Percentiles rank a stretch among this genome's conserved stretches.
Conservation (phyloP, 2,329 filamentous ascomycete genomes). For the Rhynchosporium secalis region DNA sequence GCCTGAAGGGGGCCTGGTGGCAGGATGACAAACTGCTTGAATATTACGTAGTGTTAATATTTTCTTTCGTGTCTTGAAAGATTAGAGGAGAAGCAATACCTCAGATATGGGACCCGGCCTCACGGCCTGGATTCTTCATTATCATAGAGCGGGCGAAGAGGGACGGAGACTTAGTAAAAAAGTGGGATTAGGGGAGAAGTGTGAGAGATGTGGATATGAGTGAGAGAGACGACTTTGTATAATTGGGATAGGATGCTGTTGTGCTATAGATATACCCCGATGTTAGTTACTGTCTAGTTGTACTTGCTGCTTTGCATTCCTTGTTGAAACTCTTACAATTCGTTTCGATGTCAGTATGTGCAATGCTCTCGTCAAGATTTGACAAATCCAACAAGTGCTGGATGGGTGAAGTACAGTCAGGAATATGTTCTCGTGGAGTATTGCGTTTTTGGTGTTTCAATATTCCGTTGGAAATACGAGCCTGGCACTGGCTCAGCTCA, state of each 20-base stretch:
- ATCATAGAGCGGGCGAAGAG: constrained; percentile 8
- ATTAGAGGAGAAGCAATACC: not conserved
- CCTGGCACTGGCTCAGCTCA: too few species aligned
- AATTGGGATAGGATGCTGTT: constrained; percentile 7
- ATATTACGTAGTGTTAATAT: constrained; percentile 16
- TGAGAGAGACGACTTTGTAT: constrained; percentile 1
- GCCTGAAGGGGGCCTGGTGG: not conserved
- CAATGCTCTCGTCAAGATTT: not conserved
- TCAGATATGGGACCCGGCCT: constrained; percentile 9
- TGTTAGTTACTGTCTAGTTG: constrained; percentile 12
- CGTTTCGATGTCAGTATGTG: not conserved
- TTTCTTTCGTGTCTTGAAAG: not conserved
- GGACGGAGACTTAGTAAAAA: not conserved
- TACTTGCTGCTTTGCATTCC: constrained; percentile 12
- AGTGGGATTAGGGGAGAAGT: not conserved
- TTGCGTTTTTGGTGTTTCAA: too few species aligned
- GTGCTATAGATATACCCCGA: constrained; percentile 14
- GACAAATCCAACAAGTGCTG: too few species aligned
- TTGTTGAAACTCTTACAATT: not conserved
- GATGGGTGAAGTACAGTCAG: too few species aligned
- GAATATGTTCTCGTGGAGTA: too few species aligned
- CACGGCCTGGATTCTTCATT: constrained; percentile 20
- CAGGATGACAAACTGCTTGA: constrained; percentile 11
- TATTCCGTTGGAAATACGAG: too few species aligned
- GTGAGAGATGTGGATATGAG: too few species aligned